Base-by-base conservation (phyloP, 2,329 filamentous ascomycete species). In the Corniculantispora saksenae region DNA sequence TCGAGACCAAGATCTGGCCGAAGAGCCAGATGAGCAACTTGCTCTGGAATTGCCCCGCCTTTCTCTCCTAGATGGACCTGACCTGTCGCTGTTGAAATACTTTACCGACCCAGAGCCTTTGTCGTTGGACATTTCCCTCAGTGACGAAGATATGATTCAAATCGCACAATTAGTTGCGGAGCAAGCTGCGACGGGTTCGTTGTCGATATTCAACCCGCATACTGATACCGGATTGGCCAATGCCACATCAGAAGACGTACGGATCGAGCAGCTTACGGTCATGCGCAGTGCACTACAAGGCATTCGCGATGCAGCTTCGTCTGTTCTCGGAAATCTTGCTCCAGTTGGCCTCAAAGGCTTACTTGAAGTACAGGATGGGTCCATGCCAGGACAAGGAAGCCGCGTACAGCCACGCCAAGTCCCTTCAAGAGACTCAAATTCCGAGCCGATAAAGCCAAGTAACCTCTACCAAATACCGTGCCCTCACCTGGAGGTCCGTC, bases 121-220 rank as follows among this genome's bases (percentile, higher is more conserved):
- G 1, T 74, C 76, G 38, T 70, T 82, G 12, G 80, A 83, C 27
- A 71, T 82, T 27, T 76, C 79, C 12, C 73, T 83, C 19, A 76
- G 80, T 1, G 86, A 89, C 63, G 83, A 87, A 3, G 88, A 91
- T 48, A 81, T 86, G 66, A 86, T 92, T 40, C 85, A 86, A 60
- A 82, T 90, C 29, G 89, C 89, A 0, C 90, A 92, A 70, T 84
- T 92, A 45, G 77, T 92, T n/a, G 89, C 88, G 2, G 89, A 91
- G 66, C 90, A 93, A 72, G 84, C 89, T 25, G 82, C 86, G 2
- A 85, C 82, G 12, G 84, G 87, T 1, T 78, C 72, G 17, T 70
- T 85, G 32, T 75, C 77, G 19, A 73, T 80, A 48, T 71, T 67
- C 38, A 72, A 69, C 55, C 69, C 71, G 4, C 71, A 67, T 15